Conservation (phyloP, 225 moss, liverwort and hornwort species). For the Physcomitrium patens region DNA sequence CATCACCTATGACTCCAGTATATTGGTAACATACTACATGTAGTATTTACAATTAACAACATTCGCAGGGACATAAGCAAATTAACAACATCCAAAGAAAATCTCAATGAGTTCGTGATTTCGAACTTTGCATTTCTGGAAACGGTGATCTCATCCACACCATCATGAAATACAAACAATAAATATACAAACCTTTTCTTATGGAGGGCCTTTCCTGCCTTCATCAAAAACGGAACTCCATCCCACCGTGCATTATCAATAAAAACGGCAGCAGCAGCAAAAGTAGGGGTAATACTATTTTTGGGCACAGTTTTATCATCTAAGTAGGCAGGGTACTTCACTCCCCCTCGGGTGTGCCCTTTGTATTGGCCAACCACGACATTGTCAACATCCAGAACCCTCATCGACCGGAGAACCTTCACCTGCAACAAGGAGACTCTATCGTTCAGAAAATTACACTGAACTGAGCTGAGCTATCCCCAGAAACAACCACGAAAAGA, state of each 20-base stretch:
- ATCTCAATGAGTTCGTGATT: background rate
- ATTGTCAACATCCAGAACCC: conserved; percentile 56
- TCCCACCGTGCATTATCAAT: conserved; percentile 88
- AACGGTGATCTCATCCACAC: conserved; percentile 8
- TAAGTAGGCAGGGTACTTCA: conserved; percentile 70
- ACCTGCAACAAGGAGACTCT: conserved; percentile 49
- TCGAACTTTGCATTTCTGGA: background rate
- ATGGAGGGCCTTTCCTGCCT: conserved; percentile 83
- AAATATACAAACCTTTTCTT: conserved; percentile 42
- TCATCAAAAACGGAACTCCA: conserved; percentile 88
- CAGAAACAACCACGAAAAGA: background rate
- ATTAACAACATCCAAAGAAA: background rate
- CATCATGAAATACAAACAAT: too few species aligned
- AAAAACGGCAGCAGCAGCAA: conserved; percentile 84
- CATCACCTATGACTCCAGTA: background rate
- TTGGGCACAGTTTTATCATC: conserved; percentile 82
- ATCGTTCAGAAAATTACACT: conserved; percentile 5
- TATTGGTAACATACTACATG: background rate
- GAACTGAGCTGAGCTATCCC: background rate
- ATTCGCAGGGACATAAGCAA: background rate
- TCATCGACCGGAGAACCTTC: conserved; percentile 85
- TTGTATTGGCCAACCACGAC: conserved; percentile 85
- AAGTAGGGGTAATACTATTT: conserved; percentile 76
- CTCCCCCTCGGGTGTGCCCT: conserved; percentile 71
- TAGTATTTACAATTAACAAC: too few species aligned